Evolutionary conservation across 306 rosid species (phyloP), one percentile per base, ranked within the genome.

Genomic region (Vicia sativa): DNA sequence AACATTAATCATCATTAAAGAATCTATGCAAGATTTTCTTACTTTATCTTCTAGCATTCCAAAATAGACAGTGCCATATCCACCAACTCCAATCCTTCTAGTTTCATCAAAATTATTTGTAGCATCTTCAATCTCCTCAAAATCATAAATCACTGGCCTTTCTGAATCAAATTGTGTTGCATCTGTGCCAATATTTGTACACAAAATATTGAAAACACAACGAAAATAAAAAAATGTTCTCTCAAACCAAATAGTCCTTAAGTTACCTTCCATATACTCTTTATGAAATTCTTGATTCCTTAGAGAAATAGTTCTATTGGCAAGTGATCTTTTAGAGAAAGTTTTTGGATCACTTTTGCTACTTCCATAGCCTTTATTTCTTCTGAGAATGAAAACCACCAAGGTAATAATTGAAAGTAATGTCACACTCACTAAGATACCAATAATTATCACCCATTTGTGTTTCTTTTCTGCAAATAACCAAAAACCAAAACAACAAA

Each of bases 51-150:
- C 84, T 13, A 92, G 68, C 56, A 82, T 80, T 73, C 96, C 96
- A 26, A 80, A 80, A 81, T 82, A 89, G 71, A 89, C 96, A 19
- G 63, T 67, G 5, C 92, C 98, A 61, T 84, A 87, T 76, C 96
- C 98, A 58, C 95, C 98, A 54, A 67, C 84, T 78, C 98, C 98
- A 48, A 92, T 77, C 76, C 41, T 89, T 75, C 70, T 74, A 50
- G 75, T 65, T 71, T 86, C 95, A 62, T 86, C 77, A 3, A 92
- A 92, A 75, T 70, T 42, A 74, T 70, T 56, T 0, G 95, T 86
- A 13, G 96, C 96, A 56, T 82, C 75, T 84, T 83, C 91, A 31
- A 92, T 87, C 72, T 86, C 89, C 68, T 82, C 87, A 62, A 81
- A 71, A 74, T 62, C 31, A 78, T 72, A 92, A 65, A 74, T 73